Conservation (phyloP, 2,329 filamentous ascomycete species). For the Ceratocystis colombiana region DNA sequence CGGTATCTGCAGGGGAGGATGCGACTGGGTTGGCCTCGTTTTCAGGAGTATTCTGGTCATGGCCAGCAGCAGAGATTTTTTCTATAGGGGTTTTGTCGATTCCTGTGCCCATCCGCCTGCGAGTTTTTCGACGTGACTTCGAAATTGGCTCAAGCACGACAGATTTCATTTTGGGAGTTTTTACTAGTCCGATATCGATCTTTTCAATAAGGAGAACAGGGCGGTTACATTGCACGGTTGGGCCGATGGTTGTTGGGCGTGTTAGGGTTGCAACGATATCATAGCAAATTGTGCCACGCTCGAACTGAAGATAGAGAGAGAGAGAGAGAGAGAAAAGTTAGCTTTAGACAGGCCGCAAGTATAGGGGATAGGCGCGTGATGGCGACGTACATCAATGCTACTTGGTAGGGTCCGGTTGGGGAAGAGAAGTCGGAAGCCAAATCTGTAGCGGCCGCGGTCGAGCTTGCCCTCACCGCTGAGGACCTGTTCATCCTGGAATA, state of each 20-base stretch:
- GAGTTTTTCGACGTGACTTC: conserved; percentile 48
- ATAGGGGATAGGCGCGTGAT: not conserved
- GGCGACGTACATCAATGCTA: conserved; percentile 73
- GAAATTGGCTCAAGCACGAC: conserved; percentile 83
- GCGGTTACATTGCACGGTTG: conserved; percentile 68
- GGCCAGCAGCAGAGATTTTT: conserved; percentile 5
- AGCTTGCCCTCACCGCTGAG: conserved; percentile 69
- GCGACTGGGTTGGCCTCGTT: conserved; percentile 26
- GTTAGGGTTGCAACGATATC: conserved; percentile 83
- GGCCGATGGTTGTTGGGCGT: conserved; percentile 73
- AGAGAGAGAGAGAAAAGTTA: not conserved
- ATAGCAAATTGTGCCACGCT: conserved; percentile 86
- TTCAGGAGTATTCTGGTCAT: not conserved
- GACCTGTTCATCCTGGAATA: conserved; percentile 74
- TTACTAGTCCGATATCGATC: conserved; percentile 71
- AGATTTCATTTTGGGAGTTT: conserved; percentile 64
- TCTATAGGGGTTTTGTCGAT: conserved; percentile 17
- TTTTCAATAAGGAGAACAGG: conserved; percentile 71
- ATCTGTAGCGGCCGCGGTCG: conserved; percentile 65
- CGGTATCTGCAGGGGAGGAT: conserved; percentile 31
- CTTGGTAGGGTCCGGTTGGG: conserved; percentile 64
- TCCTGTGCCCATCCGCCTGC: conserved; percentile 18
- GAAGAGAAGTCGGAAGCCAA: conserved; percentile 65
- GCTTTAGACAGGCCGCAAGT: not conserved
- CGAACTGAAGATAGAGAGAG: conserved; percentile 55